Evolutionary conservation across 768 basidiomycete genomes (phyloP).

Genomic region (Tylopilus subfusipes): DNA sequence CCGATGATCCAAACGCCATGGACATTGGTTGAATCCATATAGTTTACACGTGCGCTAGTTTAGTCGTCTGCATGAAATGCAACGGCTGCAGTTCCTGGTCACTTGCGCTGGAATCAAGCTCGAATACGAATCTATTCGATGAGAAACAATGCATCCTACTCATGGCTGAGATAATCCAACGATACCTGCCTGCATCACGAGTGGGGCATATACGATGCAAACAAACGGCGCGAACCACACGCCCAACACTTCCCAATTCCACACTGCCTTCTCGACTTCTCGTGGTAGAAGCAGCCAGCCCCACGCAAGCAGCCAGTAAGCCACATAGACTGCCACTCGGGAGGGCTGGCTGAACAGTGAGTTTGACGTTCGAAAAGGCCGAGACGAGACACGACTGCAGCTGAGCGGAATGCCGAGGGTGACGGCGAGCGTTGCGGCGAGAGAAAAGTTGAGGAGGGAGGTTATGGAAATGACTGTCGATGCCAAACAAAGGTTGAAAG

Average conservation of each 20-base stretch:
- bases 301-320: slow-evolving; percentile 48
- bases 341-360: slow-evolving; percentile 24
- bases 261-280: slow-evolving; percentile 51
- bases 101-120: not conserved
- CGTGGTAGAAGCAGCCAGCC: slow-evolving; percentile 53
- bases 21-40: slow-evolving; percentile 26
- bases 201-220: slow-evolving; percentile 73
- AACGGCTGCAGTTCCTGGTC: not conserved
- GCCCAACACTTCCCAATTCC: slow-evolving; percentile 76
- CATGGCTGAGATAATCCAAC: slow-evolving; percentile 38
- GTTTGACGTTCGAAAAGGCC: slow-evolving; percentile 11
- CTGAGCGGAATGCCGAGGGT: slow-evolving; percentile 65
- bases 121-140: slow-evolving; percentile 1
- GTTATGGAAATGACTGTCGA: slow-evolving; percentile 84
- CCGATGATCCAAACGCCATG: slow-evolving; percentile 40
- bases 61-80: not conserved
- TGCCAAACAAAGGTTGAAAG: slow-evolving; percentile 75
- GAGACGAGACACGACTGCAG: slow-evolving; percentile 36
- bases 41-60: not conserved
- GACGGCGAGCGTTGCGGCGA: slow-evolving; percentile 69
- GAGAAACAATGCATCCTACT: not conserved
- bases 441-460: slow-evolving; percentile 89
- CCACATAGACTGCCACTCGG: slow-evolving; percentile 17
- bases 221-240: slow-evolving; percentile 84
- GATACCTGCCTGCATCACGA: slow-evolving; percentile 68